Percentiles rank a stretch among this genome's conserved stretches.
These are phyloP conservation scores for Pistacia atlantica DNA, from an alignment of 345 rosid species.

Conservation along the genomic window DNA sequence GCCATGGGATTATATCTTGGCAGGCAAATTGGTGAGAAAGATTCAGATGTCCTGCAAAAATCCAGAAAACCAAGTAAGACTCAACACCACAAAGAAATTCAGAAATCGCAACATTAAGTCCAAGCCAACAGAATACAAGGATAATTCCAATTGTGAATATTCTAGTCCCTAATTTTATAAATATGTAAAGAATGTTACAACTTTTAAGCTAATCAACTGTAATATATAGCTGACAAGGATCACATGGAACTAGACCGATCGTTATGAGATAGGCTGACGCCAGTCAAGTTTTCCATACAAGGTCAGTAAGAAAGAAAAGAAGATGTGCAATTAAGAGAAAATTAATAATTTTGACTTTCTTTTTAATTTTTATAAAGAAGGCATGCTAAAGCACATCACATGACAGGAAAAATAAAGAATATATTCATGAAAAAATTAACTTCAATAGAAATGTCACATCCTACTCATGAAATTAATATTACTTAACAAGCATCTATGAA, in stretches of 20 bases:
- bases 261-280: not conserved
- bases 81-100: not conserved
- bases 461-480: not conserved
- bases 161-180: not conserved
- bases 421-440: not conserved
- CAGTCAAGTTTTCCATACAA: not conserved
- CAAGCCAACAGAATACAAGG: not conserved
- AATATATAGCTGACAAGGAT: not conserved
- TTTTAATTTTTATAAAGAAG: not conserved
- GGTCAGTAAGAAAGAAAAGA: constrained; percentile 1
- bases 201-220: not conserved
- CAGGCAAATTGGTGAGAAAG: constrained; percentile 96
- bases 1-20: constrained; percentile 98
- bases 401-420: not conserved
- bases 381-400: not conserved
- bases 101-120: not conserved
- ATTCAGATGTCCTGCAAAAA: constrained; percentile 90
- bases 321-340: not conserved
- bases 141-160: not conserved
- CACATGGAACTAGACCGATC: not conserved
- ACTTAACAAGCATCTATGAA: not conserved
- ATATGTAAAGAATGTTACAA: not conserved
- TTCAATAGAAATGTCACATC: not conserved
- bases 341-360: too few species aligned
- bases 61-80: constrained; percentile 19